A percentile compares a stretch with the other conserved stretches of the same genome.
Conservation (phyloP, 352 stramenopile species). For the Globisporangium apiculatum region DNA sequence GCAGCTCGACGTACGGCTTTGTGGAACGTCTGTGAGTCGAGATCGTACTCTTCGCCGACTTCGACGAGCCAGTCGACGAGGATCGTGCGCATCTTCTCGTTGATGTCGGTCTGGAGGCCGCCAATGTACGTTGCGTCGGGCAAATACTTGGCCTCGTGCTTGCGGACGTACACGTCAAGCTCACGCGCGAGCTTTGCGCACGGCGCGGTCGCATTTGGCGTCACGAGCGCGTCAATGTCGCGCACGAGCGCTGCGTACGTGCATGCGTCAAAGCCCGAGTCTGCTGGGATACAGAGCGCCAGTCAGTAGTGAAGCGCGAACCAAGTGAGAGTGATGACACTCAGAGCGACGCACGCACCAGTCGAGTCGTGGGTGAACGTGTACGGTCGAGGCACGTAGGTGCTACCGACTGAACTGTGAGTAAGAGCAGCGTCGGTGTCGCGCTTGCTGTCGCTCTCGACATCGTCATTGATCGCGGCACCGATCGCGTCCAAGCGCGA, state of each 20-base stretch:
- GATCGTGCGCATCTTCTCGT: slow-evolving; percentile 99
- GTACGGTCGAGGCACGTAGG: slow-evolving; percentile 44
- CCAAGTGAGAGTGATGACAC: neutral
- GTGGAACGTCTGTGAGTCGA: slow-evolving; percentile 79
- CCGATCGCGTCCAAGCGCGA: neutral
- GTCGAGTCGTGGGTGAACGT: slow-evolving; percentile 46
- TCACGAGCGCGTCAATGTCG: slow-evolving; percentile 49
- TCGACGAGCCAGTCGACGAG: slow-evolving; percentile 99
- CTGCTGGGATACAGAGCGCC: slow-evolving; percentile 8
- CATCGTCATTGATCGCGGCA: slow-evolving; percentile 15
- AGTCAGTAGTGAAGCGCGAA: neutral
- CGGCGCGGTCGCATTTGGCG: slow-evolving; percentile 19
- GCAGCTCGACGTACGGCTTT: slow-evolving; percentile 38
- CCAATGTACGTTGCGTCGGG: slow-evolving; percentile 54
- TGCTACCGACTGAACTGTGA: neutral
- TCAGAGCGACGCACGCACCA: slow-evolving; percentile 9
- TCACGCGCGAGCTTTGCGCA: slow-evolving; percentile 55
- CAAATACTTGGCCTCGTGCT: slow-evolving; percentile 75
- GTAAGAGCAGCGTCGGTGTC: neutral
- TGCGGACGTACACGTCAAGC: slow-evolving; percentile 53
- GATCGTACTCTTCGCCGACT: slow-evolving; percentile 80
- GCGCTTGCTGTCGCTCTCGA: slow-evolving; percentile 12
- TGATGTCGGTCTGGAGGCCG: slow-evolving; percentile 95
- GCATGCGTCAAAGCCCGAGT: slow-evolving; percentile 64
- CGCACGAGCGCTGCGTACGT: slow-evolving; percentile 41